These are phyloP conservation scores for Boletus nobilissimus DNA, from an alignment of 1,284 basidiomycete species.

Conservation along the genomic window DNA sequence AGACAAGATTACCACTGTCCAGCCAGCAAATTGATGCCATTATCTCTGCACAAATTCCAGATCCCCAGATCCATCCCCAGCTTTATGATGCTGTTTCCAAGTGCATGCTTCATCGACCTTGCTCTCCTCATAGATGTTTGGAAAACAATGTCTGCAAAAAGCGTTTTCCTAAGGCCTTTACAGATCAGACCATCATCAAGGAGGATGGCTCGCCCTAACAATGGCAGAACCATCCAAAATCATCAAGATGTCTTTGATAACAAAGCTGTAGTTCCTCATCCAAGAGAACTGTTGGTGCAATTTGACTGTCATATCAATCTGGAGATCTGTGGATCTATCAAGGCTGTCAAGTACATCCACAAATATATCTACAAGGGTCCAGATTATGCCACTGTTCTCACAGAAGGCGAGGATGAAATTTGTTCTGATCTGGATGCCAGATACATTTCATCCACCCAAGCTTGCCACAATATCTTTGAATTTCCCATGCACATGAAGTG, in stretches of 20 bases:
- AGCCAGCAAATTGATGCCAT: no score
- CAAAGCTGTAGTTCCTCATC: no score
- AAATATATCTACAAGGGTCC: conserved; percentile 58
- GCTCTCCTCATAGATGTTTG: conserved; percentile 12
- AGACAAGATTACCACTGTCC: no score
- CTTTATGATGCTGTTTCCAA: not conserved
- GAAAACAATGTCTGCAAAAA: conserved; percentile 20
- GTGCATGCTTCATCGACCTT: conserved; percentile 28
- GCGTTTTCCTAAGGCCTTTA: conserved; percentile 10
- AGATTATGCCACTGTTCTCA: conserved; percentile 45
- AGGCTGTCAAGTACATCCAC: conserved; percentile 53
- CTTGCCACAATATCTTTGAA: no score
- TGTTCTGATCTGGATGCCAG: conserved; percentile 28
- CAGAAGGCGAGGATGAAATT: conserved; percentile 24
- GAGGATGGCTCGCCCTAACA: conserved; percentile 23
- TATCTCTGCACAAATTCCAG: conserved; percentile 18
- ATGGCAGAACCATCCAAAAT: conserved; percentile 16
- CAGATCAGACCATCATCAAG: conserved; percentile 7
- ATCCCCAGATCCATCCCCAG: not conserved
- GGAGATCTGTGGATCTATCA: conserved; percentile 44
- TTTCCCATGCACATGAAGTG: conserved; percentile 30
- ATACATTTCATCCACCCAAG: no score
- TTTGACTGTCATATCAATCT: conserved; percentile 62
- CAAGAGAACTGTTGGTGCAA: conserved; percentile 25
- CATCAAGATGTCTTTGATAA: not conserved